Base-by-base conservation (phyloP, 2,329 filamentous ascomycete species). In the Bertia moriformis region DNA sequence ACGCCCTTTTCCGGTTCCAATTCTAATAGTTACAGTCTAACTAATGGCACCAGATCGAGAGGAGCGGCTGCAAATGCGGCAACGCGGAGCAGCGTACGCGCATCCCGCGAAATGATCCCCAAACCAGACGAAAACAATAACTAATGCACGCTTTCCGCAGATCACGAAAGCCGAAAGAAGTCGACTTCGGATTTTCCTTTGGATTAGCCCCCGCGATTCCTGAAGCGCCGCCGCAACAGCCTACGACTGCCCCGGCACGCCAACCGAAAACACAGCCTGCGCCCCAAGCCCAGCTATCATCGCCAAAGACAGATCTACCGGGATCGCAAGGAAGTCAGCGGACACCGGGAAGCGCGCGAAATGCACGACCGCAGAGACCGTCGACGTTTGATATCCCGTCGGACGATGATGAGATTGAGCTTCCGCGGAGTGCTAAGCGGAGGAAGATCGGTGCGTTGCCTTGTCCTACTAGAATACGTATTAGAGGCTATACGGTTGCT, bases 31-130 rank as follows among this genome's bases (percentile, higher is more conserved):
- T 10, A 29, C n/a, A 29, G 24, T 10, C 24, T 29, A 29, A 29
- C n/a, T n/a, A 29, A 29, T 29, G 24, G 24, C 44, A 38, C 41
- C 45, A 67, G 65, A 62, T 52, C 65, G 67, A 53, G 60, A 66
- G 50, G 67, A 71, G 57, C 65, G 66, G 50, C 62, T 62, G 49
- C 64, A 65, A 51, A 68, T 71, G 65, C 69, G 68, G 54, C 63
- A 69, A 54, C 68, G 69, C 49, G 69, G 69, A 52, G 67, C 69
- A 51, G 68, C 62, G 67, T 71, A 65, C 51, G 65, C 55, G 50
- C 47, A 29, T 19, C 22, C 40, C 39, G 22, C 32, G 17, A 39
- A 39, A 37, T 22, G 14, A 36, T 22, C 33, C 29, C 14, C 20
- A 18, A 27, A 15, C 14, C 32, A 18, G 38, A 42, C 49, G 53